These are phyloP conservation scores for Takashimella koratensis DNA, from an alignment of 1,284 basidiomycete genomes.

Conservation along the genomic window DNA sequence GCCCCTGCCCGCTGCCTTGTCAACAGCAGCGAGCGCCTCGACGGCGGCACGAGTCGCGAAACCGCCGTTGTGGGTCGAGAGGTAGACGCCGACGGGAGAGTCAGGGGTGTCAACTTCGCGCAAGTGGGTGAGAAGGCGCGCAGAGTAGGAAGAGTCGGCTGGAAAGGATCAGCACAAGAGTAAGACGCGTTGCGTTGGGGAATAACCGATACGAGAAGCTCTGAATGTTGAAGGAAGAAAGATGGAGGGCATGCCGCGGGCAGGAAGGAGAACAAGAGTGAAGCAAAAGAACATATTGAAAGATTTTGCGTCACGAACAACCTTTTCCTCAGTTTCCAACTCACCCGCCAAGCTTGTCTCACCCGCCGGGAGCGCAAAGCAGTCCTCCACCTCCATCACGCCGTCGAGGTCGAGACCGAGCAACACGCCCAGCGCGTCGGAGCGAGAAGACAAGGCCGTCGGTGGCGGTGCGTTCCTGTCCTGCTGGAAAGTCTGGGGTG, in stretches of 20 bases:
- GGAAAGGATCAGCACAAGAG: neutral
- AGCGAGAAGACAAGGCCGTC: conserved; percentile 39
- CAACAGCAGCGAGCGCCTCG: conserved; percentile 74
- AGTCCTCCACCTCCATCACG: conserved; percentile 85
- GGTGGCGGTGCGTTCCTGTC: conserved; percentile 43
- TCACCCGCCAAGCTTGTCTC: conserved; percentile 40
- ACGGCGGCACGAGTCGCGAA: conserved; percentile 87
- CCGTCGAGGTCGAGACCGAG: conserved; percentile 90
- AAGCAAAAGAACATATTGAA: neutral
- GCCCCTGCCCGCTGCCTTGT: conserved; percentile 59
- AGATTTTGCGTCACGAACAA: no score
- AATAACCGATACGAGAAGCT: neutral
- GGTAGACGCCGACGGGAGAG: conserved; percentile 94
- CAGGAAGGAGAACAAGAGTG: neutral
- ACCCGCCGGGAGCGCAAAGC: conserved; percentile 68
- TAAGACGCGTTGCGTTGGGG: neutral
- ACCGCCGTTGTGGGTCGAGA: conserved; percentile 82
- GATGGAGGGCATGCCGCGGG: no score
- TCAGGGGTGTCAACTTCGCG: conserved; percentile 84
- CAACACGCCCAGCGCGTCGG: conserved; percentile 75
- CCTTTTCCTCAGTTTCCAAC: conserved; percentile 13
- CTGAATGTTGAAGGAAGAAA: no score
- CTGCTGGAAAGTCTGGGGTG: conserved; percentile 24
- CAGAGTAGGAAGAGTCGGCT: conserved; percentile 40
- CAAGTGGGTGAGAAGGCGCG: conserved; percentile 41